Evolutionary conservation across 1,139 yeast genomes (phyloP).

Genomic region (Saccharomyces hybrid): DNA sequence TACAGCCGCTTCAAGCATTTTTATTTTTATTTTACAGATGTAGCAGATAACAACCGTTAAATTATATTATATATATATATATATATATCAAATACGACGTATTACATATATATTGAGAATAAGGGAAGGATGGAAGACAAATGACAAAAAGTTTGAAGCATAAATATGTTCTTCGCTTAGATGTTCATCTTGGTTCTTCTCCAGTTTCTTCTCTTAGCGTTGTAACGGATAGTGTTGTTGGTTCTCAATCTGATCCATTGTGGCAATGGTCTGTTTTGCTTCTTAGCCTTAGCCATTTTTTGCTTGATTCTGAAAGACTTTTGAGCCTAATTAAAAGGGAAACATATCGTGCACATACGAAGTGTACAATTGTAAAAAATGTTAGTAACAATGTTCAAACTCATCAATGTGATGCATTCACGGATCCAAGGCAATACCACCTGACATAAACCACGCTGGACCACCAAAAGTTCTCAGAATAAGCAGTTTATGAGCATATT

Average conservation of each 20-base stretch:
- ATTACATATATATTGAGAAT: conserved; percentile 5
- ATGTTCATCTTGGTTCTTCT: conserved; percentile 99
- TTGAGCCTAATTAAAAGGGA: conserved; percentile 56
- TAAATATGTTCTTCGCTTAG: conserved; percentile 41
- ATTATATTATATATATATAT: conserved; percentile 2
- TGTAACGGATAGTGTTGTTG: conserved; percentile 95
- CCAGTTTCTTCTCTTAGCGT: conserved; percentile 99
- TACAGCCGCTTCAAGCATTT: background rate
- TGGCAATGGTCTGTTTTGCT: conserved; percentile 99
- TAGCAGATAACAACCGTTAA: conserved; percentile 1
- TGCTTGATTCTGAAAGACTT: conserved; percentile 97
- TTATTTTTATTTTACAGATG: background rate
- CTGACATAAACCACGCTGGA: background rate
- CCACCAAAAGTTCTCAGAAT: background rate
- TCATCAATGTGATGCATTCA: background rate
- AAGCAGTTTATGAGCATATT: background rate
- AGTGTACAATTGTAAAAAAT: background rate
- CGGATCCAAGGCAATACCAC: background rate
- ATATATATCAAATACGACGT: background rate
- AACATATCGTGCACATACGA: background rate
- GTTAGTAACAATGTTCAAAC: background rate
- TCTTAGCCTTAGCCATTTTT: conserved; percentile 98
- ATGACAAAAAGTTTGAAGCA: background rate
- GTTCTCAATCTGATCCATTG: conserved; percentile 99
- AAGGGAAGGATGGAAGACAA: conserved; percentile 5